Conservation (phyloP, 2,329 filamentous ascomycete genomes). For the Colletotrichum chlorophyti region DNA sequence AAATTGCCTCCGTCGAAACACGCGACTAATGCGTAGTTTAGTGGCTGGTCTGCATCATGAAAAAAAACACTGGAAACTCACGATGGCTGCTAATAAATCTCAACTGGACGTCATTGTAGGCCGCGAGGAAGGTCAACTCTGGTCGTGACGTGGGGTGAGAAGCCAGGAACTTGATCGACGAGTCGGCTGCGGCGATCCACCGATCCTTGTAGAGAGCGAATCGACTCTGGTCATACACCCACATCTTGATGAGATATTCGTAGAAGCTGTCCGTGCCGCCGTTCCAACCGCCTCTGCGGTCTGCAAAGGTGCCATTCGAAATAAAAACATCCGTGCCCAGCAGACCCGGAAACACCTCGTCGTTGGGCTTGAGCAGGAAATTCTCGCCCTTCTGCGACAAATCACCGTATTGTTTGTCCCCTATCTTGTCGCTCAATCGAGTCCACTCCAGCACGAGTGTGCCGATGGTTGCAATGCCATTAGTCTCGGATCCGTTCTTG, state of each 20-base stretch:
- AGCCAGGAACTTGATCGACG: slow-evolving; percentile 76
- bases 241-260: slow-evolving; percentile 94
- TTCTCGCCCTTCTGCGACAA: slow-evolving; percentile 72
- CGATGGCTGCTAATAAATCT: slow-evolving; percentile 56
- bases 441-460: slow-evolving; percentile 87
- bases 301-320: slow-evolving; percentile 68
- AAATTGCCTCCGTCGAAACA: slow-evolving; percentile 89
- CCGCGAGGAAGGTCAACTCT: slow-evolving; percentile 75
- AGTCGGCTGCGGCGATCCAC: slow-evolving; percentile 79
- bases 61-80: slow-evolving; percentile 39
- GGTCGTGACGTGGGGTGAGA: slow-evolving; percentile 62
- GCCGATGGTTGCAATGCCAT: slow-evolving; percentile 78
- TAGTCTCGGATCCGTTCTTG: slow-evolving; percentile 59
- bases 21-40: slow-evolving; percentile 60
- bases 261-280: slow-evolving; percentile 84
- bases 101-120: slow-evolving; percentile 55
- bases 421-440: slow-evolving; percentile 77
- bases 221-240: slow-evolving; percentile 72
- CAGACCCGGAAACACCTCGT: slow-evolving; percentile 79
- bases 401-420: slow-evolving; percentile 68
- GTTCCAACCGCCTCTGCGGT: slow-evolving; percentile 76
- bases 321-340: slow-evolving; percentile 73
- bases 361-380: slow-evolving; percentile 71
- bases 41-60: no score
- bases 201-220: slow-evolving; percentile 73